phyloP scores from a whole-genome alignment of 163 green algal species.

The Scenedesmus sp. region DNA sequence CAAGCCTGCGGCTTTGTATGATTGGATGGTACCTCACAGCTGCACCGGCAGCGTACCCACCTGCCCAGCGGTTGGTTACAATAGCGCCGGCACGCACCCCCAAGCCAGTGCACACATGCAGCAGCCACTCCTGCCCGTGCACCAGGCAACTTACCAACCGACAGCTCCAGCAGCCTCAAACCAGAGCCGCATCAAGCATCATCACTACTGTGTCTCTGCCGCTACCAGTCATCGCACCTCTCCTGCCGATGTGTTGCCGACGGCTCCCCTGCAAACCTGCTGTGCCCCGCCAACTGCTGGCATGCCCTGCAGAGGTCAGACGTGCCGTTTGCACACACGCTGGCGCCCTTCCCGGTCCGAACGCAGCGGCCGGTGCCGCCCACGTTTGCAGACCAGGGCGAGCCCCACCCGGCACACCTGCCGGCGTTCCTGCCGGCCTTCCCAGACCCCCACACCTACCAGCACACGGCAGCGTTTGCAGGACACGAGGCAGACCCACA shows the following conservation, averaged over 20 bases:
- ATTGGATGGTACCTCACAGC: background rate
- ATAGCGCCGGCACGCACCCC: background rate
- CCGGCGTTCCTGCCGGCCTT: slow-evolving; percentile 87
- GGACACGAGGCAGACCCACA: slow-evolving; percentile 65
- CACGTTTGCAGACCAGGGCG: slow-evolving; percentile 76
- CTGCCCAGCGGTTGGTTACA: background rate
- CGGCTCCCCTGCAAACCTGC: background rate
- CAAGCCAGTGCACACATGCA: background rate
- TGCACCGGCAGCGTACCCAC: background rate
- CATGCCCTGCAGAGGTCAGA: background rate
- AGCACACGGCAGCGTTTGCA: slow-evolving; percentile 61
- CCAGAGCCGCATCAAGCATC: background rate
- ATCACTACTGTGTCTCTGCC: background rate
- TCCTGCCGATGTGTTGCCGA: background rate
- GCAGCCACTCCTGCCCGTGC: no score
- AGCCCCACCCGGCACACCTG: slow-evolving; percentile 80
- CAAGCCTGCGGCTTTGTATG: background rate
- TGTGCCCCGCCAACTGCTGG: background rate
- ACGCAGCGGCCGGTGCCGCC: slow-evolving; percentile 57
- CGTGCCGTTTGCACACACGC: slow-evolving; percentile 71
- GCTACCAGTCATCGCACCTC: background rate
- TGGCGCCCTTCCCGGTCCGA: slow-evolving; percentile 73
- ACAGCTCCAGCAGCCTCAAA: background rate
- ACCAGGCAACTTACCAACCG: no score
- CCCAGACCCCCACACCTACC: slow-evolving; percentile 88